These are phyloP conservation scores for Diaporthe aspalathi DNA, from an alignment of 2,329 filamentous ascomycete species.

Conservation along the genomic window DNA sequence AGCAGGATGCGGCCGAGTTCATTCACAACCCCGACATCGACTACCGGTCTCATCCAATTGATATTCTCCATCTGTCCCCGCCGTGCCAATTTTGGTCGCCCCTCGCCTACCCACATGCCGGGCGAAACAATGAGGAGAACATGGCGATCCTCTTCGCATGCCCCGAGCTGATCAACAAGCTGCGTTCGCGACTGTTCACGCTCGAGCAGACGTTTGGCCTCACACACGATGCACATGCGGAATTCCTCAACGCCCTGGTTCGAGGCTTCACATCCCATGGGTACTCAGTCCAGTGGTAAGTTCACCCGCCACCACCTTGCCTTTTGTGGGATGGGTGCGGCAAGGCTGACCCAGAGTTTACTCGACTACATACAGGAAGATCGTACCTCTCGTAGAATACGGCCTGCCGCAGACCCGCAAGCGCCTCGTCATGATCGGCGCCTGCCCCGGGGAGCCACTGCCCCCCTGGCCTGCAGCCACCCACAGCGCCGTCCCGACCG, in stretches of 20 bases:
- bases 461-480: conserved; percentile 74
- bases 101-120: conserved; percentile 68
- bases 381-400: conserved; percentile 65
- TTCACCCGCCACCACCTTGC: background rate
- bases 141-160: conserved; percentile 67
- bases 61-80: conserved; percentile 80
- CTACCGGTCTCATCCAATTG: conserved; percentile 55
- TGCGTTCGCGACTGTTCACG: conserved; percentile 76
- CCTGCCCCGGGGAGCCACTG: conserved; percentile 76
- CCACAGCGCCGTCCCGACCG: conserved; percentile 55
- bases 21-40: conserved; percentile 48
- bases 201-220: conserved; percentile 84
- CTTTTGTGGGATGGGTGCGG: background rate
- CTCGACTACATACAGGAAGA: conserved; percentile 46
- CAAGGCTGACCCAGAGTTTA: background rate
- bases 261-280: conserved; percentile 71
- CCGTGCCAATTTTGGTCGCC: conserved; percentile 83
- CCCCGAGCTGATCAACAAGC: conserved; percentile 64
- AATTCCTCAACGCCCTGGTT: conserved; percentile 70
- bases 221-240: conserved; percentile 59
- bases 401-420: conserved; percentile 61
- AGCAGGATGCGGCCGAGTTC: conserved; percentile 62
- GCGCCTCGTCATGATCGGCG: conserved; percentile 67
- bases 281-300: conserved; percentile 76
- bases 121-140: conserved; percentile 74